Base-by-base conservation (phyloP, 2,329 filamentous ascomycete genomes). In the Monosporascus sp. region DNA sequence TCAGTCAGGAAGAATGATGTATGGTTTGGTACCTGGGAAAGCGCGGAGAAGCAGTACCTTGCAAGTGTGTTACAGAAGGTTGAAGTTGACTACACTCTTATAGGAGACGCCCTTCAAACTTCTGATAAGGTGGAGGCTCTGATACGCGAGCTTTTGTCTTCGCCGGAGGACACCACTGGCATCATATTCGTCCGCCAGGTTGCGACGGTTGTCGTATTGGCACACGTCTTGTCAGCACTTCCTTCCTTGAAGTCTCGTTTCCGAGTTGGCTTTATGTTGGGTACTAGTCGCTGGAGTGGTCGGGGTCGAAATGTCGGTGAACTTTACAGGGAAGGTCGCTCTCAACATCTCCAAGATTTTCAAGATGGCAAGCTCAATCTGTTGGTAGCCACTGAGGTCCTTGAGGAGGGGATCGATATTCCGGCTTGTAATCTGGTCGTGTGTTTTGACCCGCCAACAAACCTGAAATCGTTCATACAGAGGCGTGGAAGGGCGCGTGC, bases 131-230 rank as follows among this genome's bases (percentile, higher is more conserved):
- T 81, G 2, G 61, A 65, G 19, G 67, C 71, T 6, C 71, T 92
- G 17, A 67, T 90, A 3, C 53, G 68, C 5, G 70, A 80, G 5
- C 76, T 87, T 17, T 58, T 81, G 2, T 62, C 64, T 2, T 65
- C 71, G 14, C 67, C 77, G 2, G 67, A 75, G 1, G 64, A 69
- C 1, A 68, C 75, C 0, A 76, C 79, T 4, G 84, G 85, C 0
- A 84, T 92, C 17, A 70, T 91, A 0, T 92, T 92, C 59, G 87
- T 82, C 24, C 74, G 80, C 53, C 81, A 88, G 62, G 73, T 86
- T 49, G 77, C 77, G 1, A 84, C 81, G 0, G 85, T 84, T 1
- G 76, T 75, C 7, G 77, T 88, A 4, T 70, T 92, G 31, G 69
- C 76, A 2, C 75, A 84, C 5, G 63, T 90, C 1, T 67, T 91